Evolutionary conservation across 2,329 filamentous ascomycete species (phyloP).

Genomic region (Fusarium nygamai): DNA sequence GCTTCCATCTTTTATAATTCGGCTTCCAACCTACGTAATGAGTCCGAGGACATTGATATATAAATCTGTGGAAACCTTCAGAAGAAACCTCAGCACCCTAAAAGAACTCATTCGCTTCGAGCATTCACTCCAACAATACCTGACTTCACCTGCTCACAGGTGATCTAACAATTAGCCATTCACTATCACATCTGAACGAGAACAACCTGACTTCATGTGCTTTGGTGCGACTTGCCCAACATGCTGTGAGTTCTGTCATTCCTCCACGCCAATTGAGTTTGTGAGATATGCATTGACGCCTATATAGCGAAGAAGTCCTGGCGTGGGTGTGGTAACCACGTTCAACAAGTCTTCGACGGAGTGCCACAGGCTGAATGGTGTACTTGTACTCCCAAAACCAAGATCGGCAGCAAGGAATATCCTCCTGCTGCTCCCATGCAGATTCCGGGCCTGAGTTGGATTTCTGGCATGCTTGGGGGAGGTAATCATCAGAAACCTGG

Average conservation of each 20-base stretch:
- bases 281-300: neutral
- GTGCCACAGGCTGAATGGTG: conserved; percentile 59
- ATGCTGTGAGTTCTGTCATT: conserved; percentile 50
- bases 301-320: conserved; percentile 57
- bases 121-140: neutral
- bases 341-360: conserved; percentile 55
- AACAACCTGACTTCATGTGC: conserved; percentile 49
- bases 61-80: neutral
- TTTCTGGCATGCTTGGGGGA: conserved; percentile 44
- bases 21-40: neutral
- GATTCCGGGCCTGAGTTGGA: conserved; percentile 53
- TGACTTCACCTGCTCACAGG: too few relatives aligned
- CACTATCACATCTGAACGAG: neutral
- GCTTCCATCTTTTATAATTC: neutral
- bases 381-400: conserved; percentile 56
- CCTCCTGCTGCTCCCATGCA: conserved; percentile 54
- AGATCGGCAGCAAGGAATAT: conserved; percentile 56
- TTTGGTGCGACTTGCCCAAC: conserved; percentile 53
- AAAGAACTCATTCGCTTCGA: neutral
- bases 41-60: neutral
- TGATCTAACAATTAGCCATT: neutral
- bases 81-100: neutral
- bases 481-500: neutral
- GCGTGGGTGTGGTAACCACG: conserved; percentile 61
- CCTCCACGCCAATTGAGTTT: neutral